Evolutionary conservation across 106 monocot genomes (phyloP), one percentile per base, ranked within the genome.

Genomic region (Apostasia ramifera): DNA sequence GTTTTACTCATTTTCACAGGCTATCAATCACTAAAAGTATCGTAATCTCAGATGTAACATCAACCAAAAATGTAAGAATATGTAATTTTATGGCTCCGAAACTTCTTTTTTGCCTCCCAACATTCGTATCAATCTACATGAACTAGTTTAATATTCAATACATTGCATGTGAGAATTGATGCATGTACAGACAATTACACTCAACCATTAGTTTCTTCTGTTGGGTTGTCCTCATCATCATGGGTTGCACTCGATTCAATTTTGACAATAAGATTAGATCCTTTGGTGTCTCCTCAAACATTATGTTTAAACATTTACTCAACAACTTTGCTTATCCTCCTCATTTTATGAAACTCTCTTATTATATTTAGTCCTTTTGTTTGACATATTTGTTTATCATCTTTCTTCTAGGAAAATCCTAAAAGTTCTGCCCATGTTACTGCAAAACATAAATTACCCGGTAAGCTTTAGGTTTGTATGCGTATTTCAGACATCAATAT

Each of bases 11-110:
- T 56, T 46, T 61, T 52, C 37, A 13, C 79, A 79, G 79, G 79
- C 40, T 63, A 10, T 73, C 79, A 13, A 45, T 79, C 70, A 61
- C 74, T 45, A 79, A 54, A 63, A 55, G 44, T 15, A 58, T 64
- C 13, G 42, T 55, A 49, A n/a, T 69, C 13, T 49, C 79, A 11
- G 57, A 57, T 79, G 73, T 49, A 12, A 69, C 67, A 59, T 75
- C 57, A 57, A 79, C 41, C 42, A 79, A 57, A 63, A 47, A 47
- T 15, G 45, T 52, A 7, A 44, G 59, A 49, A 74, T 79, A 73
- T 68, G 73, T 63, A 8, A 55, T 39, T 45, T 68, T 57, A 47
- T 15, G 55, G 6, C 14, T 42, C 54, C 37, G 9, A 14, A 26
- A 26, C 26, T 26, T 26, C 0, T 26, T 26, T 26, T 26, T 26